These are phyloP conservation scores for Agrocybe chaxingu DNA, from an alignment of 768 basidiomycete species.

Conservation along the genomic window DNA sequence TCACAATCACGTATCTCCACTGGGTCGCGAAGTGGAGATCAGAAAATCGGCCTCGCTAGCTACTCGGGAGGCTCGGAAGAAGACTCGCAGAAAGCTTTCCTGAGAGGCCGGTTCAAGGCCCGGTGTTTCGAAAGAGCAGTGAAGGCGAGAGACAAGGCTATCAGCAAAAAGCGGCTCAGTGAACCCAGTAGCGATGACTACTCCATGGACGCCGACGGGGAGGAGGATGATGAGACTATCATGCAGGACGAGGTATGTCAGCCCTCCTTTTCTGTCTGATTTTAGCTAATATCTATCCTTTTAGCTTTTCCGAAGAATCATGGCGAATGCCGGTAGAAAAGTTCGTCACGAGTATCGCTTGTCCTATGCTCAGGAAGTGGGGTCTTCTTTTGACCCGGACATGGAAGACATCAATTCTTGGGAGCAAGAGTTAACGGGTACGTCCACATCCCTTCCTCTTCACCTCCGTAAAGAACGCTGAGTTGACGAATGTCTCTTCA, in stretches of 20 bases:
- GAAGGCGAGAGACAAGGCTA: constrained; percentile 48
- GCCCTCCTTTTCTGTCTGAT: neutral
- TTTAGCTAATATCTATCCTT: constrained; percentile 3
- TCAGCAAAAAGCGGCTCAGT: constrained; percentile 35
- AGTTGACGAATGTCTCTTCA: neutral
- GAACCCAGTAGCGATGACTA: constrained; percentile 51
- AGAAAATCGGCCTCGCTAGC: neutral
- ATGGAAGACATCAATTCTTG: constrained; percentile 60
- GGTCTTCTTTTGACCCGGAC: constrained; percentile 74
- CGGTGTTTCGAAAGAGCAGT: constrained; percentile 61
- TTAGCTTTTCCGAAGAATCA: constrained; percentile 66
- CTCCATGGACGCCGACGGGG: constrained; percentile 49
- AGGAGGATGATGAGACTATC: constrained; percentile 55
- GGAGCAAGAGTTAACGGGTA: constrained; percentile 55
- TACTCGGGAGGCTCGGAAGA: neutral
- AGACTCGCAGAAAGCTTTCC: constrained; percentile 49
- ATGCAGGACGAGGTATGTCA: constrained; percentile 60
- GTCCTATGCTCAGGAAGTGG: constrained; percentile 67
- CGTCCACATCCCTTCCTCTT: neutral
- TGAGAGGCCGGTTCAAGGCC: constrained; percentile 59
- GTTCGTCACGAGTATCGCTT: constrained; percentile 51
- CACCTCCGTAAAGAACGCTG: constrained; percentile 5
- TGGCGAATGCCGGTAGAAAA: constrained; percentile 51
- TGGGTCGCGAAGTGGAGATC: neutral
- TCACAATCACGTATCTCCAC: constrained; percentile 6